phyloP scores from a whole-genome alignment of 768 basidiomycete species.

The Inosperma sp. region DNA sequence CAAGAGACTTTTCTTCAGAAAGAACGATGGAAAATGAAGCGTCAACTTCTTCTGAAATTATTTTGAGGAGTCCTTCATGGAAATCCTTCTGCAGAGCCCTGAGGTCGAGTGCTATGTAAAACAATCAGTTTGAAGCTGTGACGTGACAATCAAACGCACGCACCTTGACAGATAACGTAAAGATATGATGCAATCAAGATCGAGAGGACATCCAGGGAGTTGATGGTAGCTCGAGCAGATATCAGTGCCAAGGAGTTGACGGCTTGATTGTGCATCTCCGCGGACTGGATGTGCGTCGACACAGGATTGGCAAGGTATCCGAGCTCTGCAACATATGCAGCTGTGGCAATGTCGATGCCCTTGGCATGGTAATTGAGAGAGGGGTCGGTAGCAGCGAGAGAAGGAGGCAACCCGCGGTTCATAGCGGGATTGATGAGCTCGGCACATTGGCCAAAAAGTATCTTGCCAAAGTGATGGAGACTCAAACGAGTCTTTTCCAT shows the following conservation, averaged over 20 bases:
- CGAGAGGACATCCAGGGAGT: conserved; percentile 72
- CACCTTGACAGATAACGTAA: conserved; percentile 65
- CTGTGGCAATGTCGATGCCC: conserved; percentile 79
- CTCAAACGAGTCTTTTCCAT: conserved; percentile 84
- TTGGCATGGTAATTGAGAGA: conserved; percentile 81
- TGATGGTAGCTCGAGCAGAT: conserved; percentile 75
- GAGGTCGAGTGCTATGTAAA: conserved; percentile 62
- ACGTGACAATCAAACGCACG: no score
- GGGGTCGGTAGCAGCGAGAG: conserved; percentile 72
- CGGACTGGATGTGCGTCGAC: conserved; percentile 78
- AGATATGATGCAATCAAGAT: conserved; percentile 72
- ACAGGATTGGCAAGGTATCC: conserved; percentile 82
- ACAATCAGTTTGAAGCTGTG: not conserved
- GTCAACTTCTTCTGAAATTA: conserved; percentile 48
- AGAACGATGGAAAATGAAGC: conserved; percentile 40
- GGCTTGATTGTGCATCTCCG: conserved; percentile 91
- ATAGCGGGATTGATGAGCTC: conserved; percentile 71
- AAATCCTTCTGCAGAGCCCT: conserved; percentile 72
- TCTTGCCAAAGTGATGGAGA: conserved; percentile 65
- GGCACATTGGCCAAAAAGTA: conserved; percentile 62
- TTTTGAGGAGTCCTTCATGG: conserved; percentile 41
- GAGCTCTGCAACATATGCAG: conserved; percentile 78
- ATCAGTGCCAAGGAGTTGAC: conserved; percentile 85
- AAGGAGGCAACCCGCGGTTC: conserved; percentile 82
- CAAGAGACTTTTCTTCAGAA: conserved; percentile 28